These are phyloP conservation scores for Boletales sp. DNA, from an alignment of 768 basidiomycete species.

Conservation along the genomic window DNA sequence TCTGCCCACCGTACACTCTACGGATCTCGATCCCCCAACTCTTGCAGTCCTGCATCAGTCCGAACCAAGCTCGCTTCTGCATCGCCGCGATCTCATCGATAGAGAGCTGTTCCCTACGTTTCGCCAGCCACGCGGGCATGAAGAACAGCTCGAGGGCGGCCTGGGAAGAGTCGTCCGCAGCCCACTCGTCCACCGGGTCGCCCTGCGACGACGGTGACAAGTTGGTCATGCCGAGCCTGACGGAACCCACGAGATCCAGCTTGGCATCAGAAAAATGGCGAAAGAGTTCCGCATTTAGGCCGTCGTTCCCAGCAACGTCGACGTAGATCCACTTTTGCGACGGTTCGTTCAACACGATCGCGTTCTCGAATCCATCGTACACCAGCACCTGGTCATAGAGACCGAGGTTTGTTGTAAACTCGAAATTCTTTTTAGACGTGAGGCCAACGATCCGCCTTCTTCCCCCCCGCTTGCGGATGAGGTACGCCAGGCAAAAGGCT, in stretches of 20 bases:
- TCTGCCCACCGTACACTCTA: conserved; percentile 42
- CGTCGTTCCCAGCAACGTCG: conserved; percentile 59
- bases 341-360: conserved; percentile 27
- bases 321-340: conserved; percentile 51
- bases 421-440: conserved; percentile 53
- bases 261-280: conserved; percentile 32
- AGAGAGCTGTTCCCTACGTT: conserved; percentile 48
- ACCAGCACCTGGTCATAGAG: conserved; percentile 57
- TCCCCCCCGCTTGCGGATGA: conserved; percentile 44
- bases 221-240: conserved; percentile 57
- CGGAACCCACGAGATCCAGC: conserved; percentile 34
- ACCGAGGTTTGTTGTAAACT: conserved; percentile 50
- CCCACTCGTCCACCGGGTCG: conserved; percentile 35
- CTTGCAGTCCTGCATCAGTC: conserved; percentile 52
- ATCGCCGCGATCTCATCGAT: conserved; percentile 43
- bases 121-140: conserved; percentile 65
- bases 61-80: conserved; percentile 58
- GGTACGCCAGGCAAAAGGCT: conserved; percentile 65
- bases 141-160: conserved; percentile 51
- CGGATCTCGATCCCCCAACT: conserved; percentile 52
- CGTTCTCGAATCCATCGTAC: conserved; percentile 45
- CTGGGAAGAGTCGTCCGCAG: conserved; percentile 28
- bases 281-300: conserved; percentile 44
- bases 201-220: conserved; percentile 43
- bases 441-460: conserved; percentile 50